These are phyloP conservation scores for Arthrobotrys entomopaga DNA, from an alignment of 2,329 filamentous ascomycete genomes.

Conservation along the genomic window DNA sequence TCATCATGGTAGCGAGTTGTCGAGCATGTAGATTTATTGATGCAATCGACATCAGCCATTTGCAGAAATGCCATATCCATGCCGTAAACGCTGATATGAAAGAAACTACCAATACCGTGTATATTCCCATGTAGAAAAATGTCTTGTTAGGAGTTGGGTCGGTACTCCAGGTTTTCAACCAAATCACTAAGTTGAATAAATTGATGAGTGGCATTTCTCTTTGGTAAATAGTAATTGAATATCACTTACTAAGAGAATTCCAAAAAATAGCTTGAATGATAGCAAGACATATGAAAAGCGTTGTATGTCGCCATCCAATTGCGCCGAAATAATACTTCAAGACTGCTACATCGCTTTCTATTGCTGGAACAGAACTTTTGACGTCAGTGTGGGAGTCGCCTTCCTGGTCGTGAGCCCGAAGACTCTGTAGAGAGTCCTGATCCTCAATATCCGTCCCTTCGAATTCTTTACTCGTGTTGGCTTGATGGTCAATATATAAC, in stretches of 20 bases:
- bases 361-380: no score
- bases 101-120: constrained; percentile 1
- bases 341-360: not conserved
- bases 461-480: no score
- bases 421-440: no score
- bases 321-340: constrained; percentile 23
- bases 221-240: not conserved
- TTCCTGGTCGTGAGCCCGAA: no score
- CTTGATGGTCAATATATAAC: no score
- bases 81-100: constrained; percentile 2
- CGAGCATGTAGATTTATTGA: constrained; percentile 7
- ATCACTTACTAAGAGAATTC: constrained; percentile 17
- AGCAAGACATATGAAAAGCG: constrained; percentile 13
- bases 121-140: constrained; percentile 18
- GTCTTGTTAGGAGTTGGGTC: constrained; percentile 4
- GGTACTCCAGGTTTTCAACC: constrained; percentile 10
- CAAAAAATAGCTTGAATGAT: constrained; percentile 5
- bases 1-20: not conserved
- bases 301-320: constrained; percentile 16
- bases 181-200: constrained; percentile 1
- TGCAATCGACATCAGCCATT: constrained; percentile 5
- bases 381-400: no score
- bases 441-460: no score
- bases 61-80: constrained; percentile 15
- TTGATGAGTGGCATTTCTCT: not conserved